Percentiles rank a stretch among this genome's conserved stretches.
Conservation (phyloP, 257 asterid genomes). For the Nicotiana sylvestris region DNA sequence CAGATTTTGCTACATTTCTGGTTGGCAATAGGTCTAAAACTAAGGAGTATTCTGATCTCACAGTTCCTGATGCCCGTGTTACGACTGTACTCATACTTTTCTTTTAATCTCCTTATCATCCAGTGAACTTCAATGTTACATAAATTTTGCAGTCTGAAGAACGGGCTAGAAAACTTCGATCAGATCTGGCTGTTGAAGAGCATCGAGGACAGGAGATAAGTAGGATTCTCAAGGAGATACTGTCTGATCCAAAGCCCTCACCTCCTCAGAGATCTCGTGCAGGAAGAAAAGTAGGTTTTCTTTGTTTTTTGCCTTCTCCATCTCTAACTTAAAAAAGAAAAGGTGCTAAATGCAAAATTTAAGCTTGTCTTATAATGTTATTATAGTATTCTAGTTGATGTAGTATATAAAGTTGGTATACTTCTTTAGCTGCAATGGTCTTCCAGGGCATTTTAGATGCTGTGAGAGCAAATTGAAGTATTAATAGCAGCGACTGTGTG, state of each 20-base stretch:
- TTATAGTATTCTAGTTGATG: background rate
- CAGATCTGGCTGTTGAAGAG: constrained; percentile 82
- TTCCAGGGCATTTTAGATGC: background rate
- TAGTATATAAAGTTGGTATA: background rate
- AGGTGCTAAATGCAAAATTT: background rate
- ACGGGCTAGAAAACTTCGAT: constrained; percentile 74
- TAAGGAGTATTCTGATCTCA: background rate
- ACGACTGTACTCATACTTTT: background rate
- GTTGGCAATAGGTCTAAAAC: background rate
- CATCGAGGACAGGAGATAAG: constrained; percentile 69
- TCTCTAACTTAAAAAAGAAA: background rate
- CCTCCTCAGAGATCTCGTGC: constrained; percentile 44
- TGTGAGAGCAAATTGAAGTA: background rate
- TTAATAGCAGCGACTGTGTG: background rate
- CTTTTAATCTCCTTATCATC: background rate
- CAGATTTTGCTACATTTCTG: background rate
- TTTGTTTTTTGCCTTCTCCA: background rate
- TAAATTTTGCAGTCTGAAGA: constrained; percentile 68
- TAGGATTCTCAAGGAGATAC: constrained; percentile 68
- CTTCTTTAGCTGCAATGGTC: background rate
- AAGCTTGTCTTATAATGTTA: background rate
- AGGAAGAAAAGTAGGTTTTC: constrained; percentile 65
- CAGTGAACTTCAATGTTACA: constrained; percentile 1
- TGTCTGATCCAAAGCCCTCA: constrained; percentile 47
- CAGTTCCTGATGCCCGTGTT: background rate